These are phyloP conservation scores for Heliosperma pusillum DNA, from an alignment of 148 eudicot genomes.

Conservation along the genomic window DNA sequence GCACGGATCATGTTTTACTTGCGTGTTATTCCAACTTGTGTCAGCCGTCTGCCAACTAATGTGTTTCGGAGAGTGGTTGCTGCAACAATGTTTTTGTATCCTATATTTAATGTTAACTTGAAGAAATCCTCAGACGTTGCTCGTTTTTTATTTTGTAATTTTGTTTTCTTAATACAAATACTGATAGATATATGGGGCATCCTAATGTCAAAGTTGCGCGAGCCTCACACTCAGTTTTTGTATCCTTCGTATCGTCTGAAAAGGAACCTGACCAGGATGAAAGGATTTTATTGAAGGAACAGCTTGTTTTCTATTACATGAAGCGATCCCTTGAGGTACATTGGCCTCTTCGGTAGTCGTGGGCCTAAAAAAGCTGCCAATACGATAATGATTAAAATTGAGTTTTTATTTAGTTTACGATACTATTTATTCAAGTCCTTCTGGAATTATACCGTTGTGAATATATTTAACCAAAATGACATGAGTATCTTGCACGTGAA, in stretches of 20 bases:
- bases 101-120: conserved; percentile 21
- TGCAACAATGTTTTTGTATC: conserved; percentile 93
- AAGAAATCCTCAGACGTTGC: neutral
- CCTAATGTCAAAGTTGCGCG: conserved; percentile 61
- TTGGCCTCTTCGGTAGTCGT: too few species aligned
- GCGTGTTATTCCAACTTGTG: conserved; percentile 78
- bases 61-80: conserved; percentile 60
- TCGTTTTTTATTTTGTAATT: neutral
- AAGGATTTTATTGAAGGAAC: conserved; percentile 68
- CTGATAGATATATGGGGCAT: conserved; percentile 80
- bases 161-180: conserved; percentile 40
- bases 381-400: neutral
- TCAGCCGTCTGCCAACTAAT: conserved; percentile 58
- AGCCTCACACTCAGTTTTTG: conserved; percentile 62
- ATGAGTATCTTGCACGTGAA: conserved; percentile 2
- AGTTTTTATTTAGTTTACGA: neutral
- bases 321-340: conserved; percentile 92
- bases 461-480: neutral
- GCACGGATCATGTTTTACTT: conserved; percentile 79
- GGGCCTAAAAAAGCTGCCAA: conserved; percentile 2
- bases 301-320: conserved; percentile 88
- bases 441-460: neutral
- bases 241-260: conserved; percentile 73
- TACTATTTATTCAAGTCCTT: neutral
- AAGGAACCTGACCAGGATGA: conserved; percentile 56